Conservation (phyloP, 306 rosid genomes). For the Trifolium pratense region DNA sequence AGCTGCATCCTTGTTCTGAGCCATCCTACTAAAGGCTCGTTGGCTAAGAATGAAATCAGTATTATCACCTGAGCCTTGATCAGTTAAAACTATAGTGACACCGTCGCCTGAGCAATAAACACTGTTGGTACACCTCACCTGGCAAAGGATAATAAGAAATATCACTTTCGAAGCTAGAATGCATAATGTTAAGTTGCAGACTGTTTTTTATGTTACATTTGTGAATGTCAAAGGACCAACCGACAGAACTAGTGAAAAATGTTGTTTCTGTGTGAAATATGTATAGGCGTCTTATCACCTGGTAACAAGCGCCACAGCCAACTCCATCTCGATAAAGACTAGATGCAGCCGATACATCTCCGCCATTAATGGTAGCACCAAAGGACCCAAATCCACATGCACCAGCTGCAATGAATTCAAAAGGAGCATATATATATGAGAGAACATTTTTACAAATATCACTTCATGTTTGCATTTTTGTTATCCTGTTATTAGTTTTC, state of each 20-base stretch:
- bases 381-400: constrained; percentile 87
- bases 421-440: constrained; percentile 15
- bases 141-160: neutral
- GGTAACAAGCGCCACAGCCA: constrained; percentile 97
- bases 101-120: constrained; percentile 75
- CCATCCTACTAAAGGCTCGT: constrained; percentile 74
- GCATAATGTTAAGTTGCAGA: constrained; percentile 4
- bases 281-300: constrained; percentile 49
- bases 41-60: constrained; percentile 81
- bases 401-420: constrained; percentile 57
- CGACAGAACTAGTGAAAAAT: neutral
- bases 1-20: constrained; percentile 63
- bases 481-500: constrained; percentile 32
- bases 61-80: constrained; percentile 66
- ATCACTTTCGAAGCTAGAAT: constrained; percentile 15
- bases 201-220: neutral
- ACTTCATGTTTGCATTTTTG: neutral
- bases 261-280: neutral
- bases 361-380: constrained; percentile 86
- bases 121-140: constrained; percentile 79
- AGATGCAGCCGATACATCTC: constrained; percentile 88
- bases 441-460: constrained; percentile 38
- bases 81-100: constrained; percentile 73
- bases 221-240: constrained; percentile 24
- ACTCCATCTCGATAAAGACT: constrained; percentile 75